These are phyloP conservation scores for Lachnellula hyalina DNA, from an alignment of 2,329 filamentous ascomycete genomes.

Conservation along the genomic window DNA sequence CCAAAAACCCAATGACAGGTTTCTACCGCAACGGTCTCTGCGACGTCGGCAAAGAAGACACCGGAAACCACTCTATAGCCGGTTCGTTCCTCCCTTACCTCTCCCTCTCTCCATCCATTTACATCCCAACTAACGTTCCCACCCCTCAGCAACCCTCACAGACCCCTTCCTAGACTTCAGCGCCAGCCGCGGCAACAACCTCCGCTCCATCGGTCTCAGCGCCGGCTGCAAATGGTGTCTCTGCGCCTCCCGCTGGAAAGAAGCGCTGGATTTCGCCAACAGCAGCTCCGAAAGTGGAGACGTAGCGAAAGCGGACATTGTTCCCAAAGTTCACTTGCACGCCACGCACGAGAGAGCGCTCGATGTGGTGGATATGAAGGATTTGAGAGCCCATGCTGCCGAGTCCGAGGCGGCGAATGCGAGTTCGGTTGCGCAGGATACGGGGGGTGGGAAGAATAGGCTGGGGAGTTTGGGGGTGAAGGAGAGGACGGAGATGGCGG, in stretches of 20 bases:
- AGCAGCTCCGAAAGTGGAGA: not conserved
- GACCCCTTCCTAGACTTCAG: conserved; percentile 59
- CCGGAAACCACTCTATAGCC: conserved; percentile 56
- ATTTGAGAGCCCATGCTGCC: conserved; percentile 31
- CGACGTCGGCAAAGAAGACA: conserved; percentile 45
- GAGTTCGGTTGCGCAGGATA: conserved; percentile 17
- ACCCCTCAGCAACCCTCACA: conserved; percentile 42
- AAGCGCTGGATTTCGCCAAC: conserved; percentile 37
- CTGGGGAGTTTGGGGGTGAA: conserved; percentile 14
- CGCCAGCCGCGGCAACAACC: conserved; percentile 53
- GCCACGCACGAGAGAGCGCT: conserved; percentile 34
- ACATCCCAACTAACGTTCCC: not conserved
- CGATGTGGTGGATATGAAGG: conserved; percentile 30
- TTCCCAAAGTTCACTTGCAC: conserved; percentile 33
- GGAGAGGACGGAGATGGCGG: conserved; percentile 20
- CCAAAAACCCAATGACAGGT: conserved; percentile 52
- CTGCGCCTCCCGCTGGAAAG: conserved; percentile 54
- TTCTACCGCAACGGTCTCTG: conserved; percentile 59
- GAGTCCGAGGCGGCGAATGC: conserved; percentile 19
- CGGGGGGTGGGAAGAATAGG: conserved; percentile 3
- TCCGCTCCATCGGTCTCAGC: conserved; percentile 48
- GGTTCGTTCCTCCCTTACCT: conserved; percentile 8
- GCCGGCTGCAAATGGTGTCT: conserved; percentile 60
- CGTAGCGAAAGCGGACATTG: conserved; percentile 17
- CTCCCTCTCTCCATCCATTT: not conserved